phyloP scores from a whole-genome alignment of 2,329 filamentous ascomycete genomes.

The Beauveria rudraprayagi region DNA sequence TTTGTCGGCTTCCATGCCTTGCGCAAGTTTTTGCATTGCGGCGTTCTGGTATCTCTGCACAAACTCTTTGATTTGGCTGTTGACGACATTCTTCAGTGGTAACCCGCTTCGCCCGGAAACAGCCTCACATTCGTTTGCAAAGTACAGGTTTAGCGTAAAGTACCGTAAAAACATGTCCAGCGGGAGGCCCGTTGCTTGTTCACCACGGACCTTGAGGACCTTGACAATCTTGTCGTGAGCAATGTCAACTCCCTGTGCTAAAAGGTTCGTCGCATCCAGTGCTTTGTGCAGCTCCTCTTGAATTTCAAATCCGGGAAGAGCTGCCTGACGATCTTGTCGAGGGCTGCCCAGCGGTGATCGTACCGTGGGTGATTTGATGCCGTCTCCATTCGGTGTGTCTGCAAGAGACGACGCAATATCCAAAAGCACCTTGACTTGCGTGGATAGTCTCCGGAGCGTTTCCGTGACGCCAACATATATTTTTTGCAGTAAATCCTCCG shows the following conservation, averaged over 20 bases:
- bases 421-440: constrained; percentile 88
- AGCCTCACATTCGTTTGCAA: constrained; percentile 80
- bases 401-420: constrained; percentile 78
- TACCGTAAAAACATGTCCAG: constrained; percentile 69
- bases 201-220: constrained; percentile 66
- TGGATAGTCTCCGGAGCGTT: constrained; percentile 73
- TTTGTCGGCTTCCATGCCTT: constrained; percentile 70
- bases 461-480: constrained; percentile 87
- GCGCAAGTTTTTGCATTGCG: constrained; percentile 66
- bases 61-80: constrained; percentile 74
- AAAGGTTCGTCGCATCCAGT: constrained; percentile 67
- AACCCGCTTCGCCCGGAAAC: constrained; percentile 73
- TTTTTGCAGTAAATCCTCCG: constrained; percentile 71
- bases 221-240: constrained; percentile 71
- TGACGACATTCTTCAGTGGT: constrained; percentile 69
- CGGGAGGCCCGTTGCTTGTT: constrained; percentile 61
- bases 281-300: constrained; percentile 72
- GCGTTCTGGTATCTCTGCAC: constrained; percentile 62
- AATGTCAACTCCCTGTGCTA: constrained; percentile 73
- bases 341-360: constrained; percentile 48
- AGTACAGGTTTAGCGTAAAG: constrained; percentile 73
- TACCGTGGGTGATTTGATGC: constrained; percentile 38
- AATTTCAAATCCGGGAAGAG: constrained; percentile 34
- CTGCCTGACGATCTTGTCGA: constrained; percentile 24
- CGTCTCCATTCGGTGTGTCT: constrained; percentile 29